Conservation (phyloP, 2,329 filamentous ascomycete genomes). For the Neofusicoccum sp. region DNA sequence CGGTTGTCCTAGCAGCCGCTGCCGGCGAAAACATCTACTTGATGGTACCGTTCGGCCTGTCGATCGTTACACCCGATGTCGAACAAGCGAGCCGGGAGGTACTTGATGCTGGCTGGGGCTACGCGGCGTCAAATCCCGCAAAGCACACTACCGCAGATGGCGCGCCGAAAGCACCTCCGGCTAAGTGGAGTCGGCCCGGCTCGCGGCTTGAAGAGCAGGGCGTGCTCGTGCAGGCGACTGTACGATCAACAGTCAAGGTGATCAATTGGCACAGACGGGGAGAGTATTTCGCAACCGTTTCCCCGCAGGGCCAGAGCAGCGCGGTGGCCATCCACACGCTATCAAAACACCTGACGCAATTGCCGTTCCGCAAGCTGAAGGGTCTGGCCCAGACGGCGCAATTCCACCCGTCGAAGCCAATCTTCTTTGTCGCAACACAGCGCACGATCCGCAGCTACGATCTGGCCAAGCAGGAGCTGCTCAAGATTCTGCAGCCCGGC, state of each 20-base stretch:
- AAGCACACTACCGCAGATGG: slow-evolving; percentile 57
- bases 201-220: slow-evolving; percentile 73
- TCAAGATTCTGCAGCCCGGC: slow-evolving; percentile 92
- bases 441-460: slow-evolving; percentile 93
- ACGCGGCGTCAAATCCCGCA: slow-evolving; percentile 64
- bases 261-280: slow-evolving; percentile 93
- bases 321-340: slow-evolving; percentile 94
- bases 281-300: slow-evolving; percentile 92
- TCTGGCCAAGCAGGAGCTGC: slow-evolving; percentile 83
- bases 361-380: slow-evolving; percentile 80
- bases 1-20: slow-evolving; percentile 79
- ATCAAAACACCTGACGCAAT: slow-evolving; percentile 91
- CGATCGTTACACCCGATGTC: slow-evolving; percentile 69
- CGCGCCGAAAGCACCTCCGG: slow-evolving; percentile 71
- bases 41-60: slow-evolving; percentile 65
- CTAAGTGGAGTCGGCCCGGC: slow-evolving; percentile 82
- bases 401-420: slow-evolving; percentile 90
- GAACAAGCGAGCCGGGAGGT: slow-evolving; percentile 75
- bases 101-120: slow-evolving; percentile 89
- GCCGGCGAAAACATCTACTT: slow-evolving; percentile 85
- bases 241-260: slow-evolving; percentile 80
- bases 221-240: slow-evolving; percentile 77
- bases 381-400: slow-evolving; percentile 84
- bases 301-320: slow-evolving; percentile 73
- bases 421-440: slow-evolving; percentile 96